These are phyloP conservation scores for Astrothelium subdiscretum DNA, from an alignment of 495 filamentous ascomycete genomes.

Conservation along the genomic window DNA sequence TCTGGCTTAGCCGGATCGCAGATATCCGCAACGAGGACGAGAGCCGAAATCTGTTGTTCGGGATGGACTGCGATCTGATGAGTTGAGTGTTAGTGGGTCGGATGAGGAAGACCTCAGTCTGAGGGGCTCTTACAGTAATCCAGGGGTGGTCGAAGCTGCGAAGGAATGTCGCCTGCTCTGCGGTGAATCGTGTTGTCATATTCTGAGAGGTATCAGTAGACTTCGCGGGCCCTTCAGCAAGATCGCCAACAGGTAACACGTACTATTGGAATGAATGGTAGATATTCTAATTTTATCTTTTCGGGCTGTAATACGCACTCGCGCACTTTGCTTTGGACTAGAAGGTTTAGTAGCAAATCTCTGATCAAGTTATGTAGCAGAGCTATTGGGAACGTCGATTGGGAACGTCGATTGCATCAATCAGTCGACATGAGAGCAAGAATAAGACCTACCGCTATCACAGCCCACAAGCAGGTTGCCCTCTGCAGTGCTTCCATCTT, in stretches of 20 bases:
- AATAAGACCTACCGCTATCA: slow-evolving; percentile 17
- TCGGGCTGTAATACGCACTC: slow-evolving; percentile 7
- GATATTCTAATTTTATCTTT: slow-evolving; percentile 3
- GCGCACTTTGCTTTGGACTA: slow-evolving; percentile 5
- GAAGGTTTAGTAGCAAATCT: too few species aligned
- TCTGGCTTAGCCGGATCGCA: slow-evolving; percentile 30
- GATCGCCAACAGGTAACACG: not conserved
- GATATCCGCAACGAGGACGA: slow-evolving; percentile 28
- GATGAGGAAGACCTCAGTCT: not conserved
- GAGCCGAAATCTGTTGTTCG: not conserved
- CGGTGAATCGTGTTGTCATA: slow-evolving; percentile 16
- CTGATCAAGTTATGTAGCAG: too few species aligned
- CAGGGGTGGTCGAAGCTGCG: slow-evolving; percentile 9
- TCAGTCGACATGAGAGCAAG: not conserved
- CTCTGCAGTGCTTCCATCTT: slow-evolving; percentile 11
- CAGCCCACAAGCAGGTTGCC: slow-evolving; percentile 17
- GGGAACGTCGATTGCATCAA: too few species aligned
- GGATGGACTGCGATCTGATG: not conserved
- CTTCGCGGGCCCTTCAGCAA: not conserved
- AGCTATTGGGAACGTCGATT: too few species aligned
- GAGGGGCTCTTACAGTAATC: not conserved
- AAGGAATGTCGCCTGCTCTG: slow-evolving; percentile 27
- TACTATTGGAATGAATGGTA: not conserved
- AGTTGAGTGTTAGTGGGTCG: not conserved
- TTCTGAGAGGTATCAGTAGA: not conserved